phyloP scores from a whole-genome alignment of 2,329 filamentous ascomycete genomes.

The Trichoderma atrobrunneum region DNA sequence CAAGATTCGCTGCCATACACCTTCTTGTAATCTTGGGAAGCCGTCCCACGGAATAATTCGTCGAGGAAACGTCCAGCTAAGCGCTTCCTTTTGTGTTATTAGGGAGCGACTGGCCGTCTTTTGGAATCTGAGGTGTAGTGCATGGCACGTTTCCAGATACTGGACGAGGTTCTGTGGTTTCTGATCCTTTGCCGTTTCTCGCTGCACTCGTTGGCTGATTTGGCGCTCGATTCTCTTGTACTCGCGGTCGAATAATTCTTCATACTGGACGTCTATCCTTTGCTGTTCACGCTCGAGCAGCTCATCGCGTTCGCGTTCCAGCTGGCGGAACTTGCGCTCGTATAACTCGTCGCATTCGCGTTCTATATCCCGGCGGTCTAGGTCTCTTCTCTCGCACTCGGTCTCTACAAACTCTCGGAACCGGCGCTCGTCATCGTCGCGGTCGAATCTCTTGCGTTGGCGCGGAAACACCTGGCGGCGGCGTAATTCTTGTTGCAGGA shows the following conservation, averaged over 20 bases:
- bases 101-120: neutral
- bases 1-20: neutral
- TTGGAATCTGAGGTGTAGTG: neutral
- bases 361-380: neutral
- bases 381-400: neutral
- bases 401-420: neutral
- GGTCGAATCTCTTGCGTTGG: conserved; percentile 2
- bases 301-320: conserved; percentile 6
- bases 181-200: neutral
- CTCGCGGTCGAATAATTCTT: conserved; percentile 1
- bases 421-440: neutral
- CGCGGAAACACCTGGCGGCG: neutral
- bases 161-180: neutral
- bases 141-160: neutral
- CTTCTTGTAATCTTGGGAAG: neutral
- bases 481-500: neutral
- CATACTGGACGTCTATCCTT: neutral
- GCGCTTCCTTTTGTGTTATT: neutral
- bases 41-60: conserved; percentile 5
- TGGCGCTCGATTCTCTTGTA: neutral
- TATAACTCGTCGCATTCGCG: neutral
- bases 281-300: neutral
- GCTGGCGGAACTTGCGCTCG: neutral
- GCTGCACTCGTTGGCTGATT: neutral
- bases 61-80: conserved; percentile 8